Evolutionary conservation across 2,329 filamentous ascomycete species (phyloP), one percentile per base, ranked within the genome.

Genomic region (Kalaharituber pfeilii): DNA sequence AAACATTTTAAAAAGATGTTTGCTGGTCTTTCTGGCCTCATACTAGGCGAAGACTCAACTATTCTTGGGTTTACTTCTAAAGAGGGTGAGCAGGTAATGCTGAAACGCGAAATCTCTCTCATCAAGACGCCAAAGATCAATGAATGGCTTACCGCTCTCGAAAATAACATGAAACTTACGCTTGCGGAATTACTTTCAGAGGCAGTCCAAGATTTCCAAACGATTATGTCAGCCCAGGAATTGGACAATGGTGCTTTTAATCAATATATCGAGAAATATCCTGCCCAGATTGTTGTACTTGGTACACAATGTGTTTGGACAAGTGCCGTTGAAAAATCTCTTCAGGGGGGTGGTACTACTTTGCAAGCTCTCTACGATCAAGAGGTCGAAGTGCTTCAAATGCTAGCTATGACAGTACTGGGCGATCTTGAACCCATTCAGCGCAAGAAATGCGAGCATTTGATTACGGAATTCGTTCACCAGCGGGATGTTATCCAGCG

Each of bases 1-100:
- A 98, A 98, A 68, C 93, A 99, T 72, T 87, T 99, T 73, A 89
- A 94, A 68, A 99, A 99, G 74, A 99, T 99, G 91, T 99, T 99
- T 73, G 91, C 93, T 59, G 91, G 91, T 58, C 75, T 98, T 49
- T 89, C 83, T 3, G 91, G 91, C 2, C 76, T 98, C 30, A 74
- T 88, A 42, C 89, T 95, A 73, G 86, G 94, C 61, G 87, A 96
- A 53, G 85, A 95, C 63, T 79, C 81, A 25, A 80, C 86, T 58
- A 96, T 99, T 59, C 82, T 83, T 25, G 89, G 87, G 5, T 89
- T 96, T 64, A 91, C 84, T 2, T 98, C 91, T 0, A 95, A 94
- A 66, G 93, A 99, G 69, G 88, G 83, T 52, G 91, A 99, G 69
- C 76, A 81, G 58, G 86, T 98, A 50, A 76, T 76, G 58, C 72